These are phyloP conservation scores for Rhazya stricta DNA, from an alignment of 257 asterid species.

Conservation along the genomic window DNA sequence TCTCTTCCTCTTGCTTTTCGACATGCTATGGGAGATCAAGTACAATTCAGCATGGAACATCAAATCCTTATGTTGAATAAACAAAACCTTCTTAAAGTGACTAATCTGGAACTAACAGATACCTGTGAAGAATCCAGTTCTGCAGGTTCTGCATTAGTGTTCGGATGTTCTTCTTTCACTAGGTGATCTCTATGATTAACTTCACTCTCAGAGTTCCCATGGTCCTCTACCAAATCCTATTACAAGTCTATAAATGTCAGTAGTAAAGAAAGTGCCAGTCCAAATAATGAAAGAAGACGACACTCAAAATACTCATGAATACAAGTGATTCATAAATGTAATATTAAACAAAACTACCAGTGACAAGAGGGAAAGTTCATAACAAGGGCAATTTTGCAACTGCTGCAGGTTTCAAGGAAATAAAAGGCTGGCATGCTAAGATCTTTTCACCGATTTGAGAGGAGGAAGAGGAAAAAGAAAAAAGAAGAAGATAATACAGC, in stretches of 20 bases:
- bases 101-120: neutral
- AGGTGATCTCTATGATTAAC: conserved; percentile 42
- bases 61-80: conserved; percentile 4
- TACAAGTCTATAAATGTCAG: conserved; percentile 21
- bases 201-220: conserved; percentile 37
- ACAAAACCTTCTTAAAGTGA: neutral
- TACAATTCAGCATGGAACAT: conserved; percentile 7
- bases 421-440: neutral
- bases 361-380: neutral
- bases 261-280: conserved; percentile 5
- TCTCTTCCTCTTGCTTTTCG: conserved; percentile 32
- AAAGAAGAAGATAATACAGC: neutral
- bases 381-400: neutral
- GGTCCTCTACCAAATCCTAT: conserved; percentile 53
- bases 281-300: conserved; percentile 1
- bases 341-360: neutral
- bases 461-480: neutral
- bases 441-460: neutral
- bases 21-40: conserved; percentile 24
- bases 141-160: conserved; percentile 31
- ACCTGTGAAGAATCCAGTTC: conserved; percentile 43
- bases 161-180: conserved; percentile 26
- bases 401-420: neutral
- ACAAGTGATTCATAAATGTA: neutral
- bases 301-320: conserved; percentile 9